phyloP scores from a whole-genome alignment of 2,329 filamentous ascomycete species.

The Xylaria sp. region DNA sequence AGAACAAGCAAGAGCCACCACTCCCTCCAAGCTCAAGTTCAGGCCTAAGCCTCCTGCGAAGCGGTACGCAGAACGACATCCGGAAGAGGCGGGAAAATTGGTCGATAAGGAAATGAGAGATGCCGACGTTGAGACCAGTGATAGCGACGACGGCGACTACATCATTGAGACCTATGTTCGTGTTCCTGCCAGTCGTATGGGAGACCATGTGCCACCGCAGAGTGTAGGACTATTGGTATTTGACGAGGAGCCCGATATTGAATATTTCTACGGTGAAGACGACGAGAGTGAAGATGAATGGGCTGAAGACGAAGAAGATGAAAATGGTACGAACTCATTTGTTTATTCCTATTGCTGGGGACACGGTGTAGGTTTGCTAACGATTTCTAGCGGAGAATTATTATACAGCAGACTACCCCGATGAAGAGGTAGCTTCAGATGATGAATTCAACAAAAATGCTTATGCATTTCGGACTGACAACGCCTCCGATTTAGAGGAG shows the following conservation, averaged over 20 bases:
- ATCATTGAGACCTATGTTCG: constrained; percentile 73
- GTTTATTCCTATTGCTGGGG: neutral
- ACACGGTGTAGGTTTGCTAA: constrained; percentile 21
- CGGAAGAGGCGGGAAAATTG: constrained; percentile 50
- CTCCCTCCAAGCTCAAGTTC: constrained; percentile 55
- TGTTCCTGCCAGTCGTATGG: constrained; percentile 64
- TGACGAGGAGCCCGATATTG: constrained; percentile 67
- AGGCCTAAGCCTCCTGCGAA: constrained; percentile 66
- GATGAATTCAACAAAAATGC: constrained; percentile 70
- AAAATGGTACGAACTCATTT: constrained; percentile 64
- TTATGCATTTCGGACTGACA: constrained; percentile 64
- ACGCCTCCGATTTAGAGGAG: constrained; percentile 67
- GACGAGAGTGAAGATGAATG: constrained; percentile 71
- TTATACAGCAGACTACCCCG: constrained; percentile 82
- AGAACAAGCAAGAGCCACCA: constrained; percentile 35
- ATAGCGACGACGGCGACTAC: constrained; percentile 67
- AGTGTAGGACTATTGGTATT: constrained; percentile 68
- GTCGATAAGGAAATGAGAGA: constrained; percentile 47
- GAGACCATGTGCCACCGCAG: constrained; percentile 58
- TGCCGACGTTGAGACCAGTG: constrained; percentile 52
- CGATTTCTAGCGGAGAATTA: constrained; percentile 73
- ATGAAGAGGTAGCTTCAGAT: constrained; percentile 80
- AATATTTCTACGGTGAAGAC: constrained; percentile 69
- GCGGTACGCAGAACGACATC: constrained; percentile 67
- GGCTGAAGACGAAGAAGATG: constrained; percentile 70